Percentiles rank a stretch among this genome's conserved stretches.
phyloP scores from a whole-genome alignment of 2,329 filamentous ascomycete species.

The Didymella lethalis region DNA sequence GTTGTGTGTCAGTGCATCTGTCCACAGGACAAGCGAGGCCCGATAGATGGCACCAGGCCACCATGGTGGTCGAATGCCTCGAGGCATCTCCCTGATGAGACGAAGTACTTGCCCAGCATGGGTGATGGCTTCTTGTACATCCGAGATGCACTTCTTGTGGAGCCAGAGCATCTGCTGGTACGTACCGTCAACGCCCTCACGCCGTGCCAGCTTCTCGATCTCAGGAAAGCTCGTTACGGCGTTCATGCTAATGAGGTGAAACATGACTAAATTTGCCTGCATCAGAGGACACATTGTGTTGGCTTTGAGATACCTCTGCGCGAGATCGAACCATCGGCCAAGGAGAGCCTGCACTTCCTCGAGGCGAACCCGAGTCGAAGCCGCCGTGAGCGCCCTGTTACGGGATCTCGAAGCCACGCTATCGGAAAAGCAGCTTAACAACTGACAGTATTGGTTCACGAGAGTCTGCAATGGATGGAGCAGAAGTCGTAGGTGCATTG shows the following conservation, averaged over 20 bases:
- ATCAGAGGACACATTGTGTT: conserved; percentile 67
- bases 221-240: conserved; percentile 72
- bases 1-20: conserved; percentile 64
- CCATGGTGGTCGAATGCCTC: conserved; percentile 70
- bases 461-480: conserved; percentile 73
- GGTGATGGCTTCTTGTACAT: conserved; percentile 69
- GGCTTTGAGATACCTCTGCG: conserved; percentile 63
- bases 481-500: conserved; percentile 69
- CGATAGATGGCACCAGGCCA: conserved; percentile 76
- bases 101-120: conserved; percentile 73
- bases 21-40: conserved; percentile 53
- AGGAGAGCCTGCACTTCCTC: conserved; percentile 71
- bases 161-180: conserved; percentile 63
- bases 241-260: conserved; percentile 75
- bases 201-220: conserved; percentile 71
- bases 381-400: conserved; percentile 63
- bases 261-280: conserved; percentile 71
- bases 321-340: conserved; percentile 73
- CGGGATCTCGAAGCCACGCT: conserved; percentile 57
- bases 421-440: conserved; percentile 71
- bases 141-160: conserved; percentile 69
- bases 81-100: conserved; percentile 67
- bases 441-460: conserved; percentile 70
- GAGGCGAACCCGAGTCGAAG: conserved; percentile 66
- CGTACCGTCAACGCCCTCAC: conserved; percentile 65